Conservation (phyloP, 768 basidiomycete species). For the Trametes cubensis region DNA sequence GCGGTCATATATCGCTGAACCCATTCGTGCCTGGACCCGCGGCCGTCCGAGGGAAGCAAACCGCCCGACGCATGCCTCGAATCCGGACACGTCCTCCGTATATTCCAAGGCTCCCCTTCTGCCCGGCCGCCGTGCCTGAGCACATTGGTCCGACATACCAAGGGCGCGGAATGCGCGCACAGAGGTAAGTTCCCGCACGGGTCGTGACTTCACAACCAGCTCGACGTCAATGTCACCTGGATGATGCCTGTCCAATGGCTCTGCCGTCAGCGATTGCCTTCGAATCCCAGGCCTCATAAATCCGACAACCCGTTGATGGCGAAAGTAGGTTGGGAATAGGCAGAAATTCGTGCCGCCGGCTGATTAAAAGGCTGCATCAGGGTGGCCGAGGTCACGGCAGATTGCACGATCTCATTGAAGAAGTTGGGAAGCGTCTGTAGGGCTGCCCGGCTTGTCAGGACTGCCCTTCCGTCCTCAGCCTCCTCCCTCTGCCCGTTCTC, state of each 20-base stretch:
- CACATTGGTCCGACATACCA: neutral
- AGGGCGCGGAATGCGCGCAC: neutral
- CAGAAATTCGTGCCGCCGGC: conserved; percentile 9
- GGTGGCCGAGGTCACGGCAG: conserved; percentile 20
- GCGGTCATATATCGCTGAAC: neutral
- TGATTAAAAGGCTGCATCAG: conserved; percentile 12
- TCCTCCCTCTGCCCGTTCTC: conserved; percentile 17
- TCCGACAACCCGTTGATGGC: neutral
- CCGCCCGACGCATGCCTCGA: neutral
- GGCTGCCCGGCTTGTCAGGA: conserved; percentile 8
- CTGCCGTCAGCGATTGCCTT: conserved; percentile 14
- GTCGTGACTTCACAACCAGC: too few relatives aligned
- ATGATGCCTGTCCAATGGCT: neutral
- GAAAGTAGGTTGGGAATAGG: neutral
- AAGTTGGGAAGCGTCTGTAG: conserved; percentile 12
- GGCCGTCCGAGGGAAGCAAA: conserved; percentile 1
- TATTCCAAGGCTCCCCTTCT: neutral
- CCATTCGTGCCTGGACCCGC: neutral
- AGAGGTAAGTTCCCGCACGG: neutral
- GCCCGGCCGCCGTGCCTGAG: neutral
- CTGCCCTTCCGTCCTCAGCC: conserved; percentile 1
- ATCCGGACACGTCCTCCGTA: neutral
- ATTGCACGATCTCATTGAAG: conserved; percentile 17
- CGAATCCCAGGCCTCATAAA: neutral
- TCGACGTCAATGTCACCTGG: too few relatives aligned